A percentile compares a stretch with the other conserved stretches of the same genome.
Conservation (phyloP, 208 protist genomes). For the Leishmania arabica region DNA sequence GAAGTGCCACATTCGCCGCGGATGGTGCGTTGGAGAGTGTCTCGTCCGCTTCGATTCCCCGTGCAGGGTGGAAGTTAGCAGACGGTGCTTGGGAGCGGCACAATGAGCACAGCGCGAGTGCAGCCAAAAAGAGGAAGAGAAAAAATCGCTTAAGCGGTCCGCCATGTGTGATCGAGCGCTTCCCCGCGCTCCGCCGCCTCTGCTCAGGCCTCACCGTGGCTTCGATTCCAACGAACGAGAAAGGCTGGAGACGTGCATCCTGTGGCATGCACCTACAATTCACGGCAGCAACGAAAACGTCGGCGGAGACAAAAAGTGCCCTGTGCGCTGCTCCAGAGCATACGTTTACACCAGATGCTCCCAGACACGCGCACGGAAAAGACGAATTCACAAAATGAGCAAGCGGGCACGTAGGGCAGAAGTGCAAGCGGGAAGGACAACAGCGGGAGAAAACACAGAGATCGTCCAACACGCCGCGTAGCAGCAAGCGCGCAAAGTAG, state of each 20-base stretch:
- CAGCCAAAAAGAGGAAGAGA: neutral
- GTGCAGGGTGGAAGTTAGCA: neutral
- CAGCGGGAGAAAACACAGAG: neutral
- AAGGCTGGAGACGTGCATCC: constrained; percentile 1
- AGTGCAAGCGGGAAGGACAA: neutral
- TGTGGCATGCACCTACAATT: constrained; percentile 1
- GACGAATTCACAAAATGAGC: neutral
- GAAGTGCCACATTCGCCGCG: constrained; percentile 33
- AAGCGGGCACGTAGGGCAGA: neutral
- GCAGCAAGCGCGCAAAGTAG: neutral
- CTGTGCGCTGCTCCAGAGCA: neutral
- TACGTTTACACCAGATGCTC: neutral
- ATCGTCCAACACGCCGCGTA: neutral
- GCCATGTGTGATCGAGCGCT: neutral
- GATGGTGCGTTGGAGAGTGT: neutral
- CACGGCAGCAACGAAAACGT: neutral
- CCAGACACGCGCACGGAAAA: neutral
- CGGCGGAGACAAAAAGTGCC: neutral
- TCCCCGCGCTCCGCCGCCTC: neutral
- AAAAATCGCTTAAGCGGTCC: neutral
- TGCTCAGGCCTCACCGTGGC: neutral
- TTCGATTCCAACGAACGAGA: neutral
- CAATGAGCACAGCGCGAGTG: neutral
- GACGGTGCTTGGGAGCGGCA: neutral
- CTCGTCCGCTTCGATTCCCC: neutral